Conservation (phyloP, 1,139 yeast genomes). For the Pichia sp. region DNA sequence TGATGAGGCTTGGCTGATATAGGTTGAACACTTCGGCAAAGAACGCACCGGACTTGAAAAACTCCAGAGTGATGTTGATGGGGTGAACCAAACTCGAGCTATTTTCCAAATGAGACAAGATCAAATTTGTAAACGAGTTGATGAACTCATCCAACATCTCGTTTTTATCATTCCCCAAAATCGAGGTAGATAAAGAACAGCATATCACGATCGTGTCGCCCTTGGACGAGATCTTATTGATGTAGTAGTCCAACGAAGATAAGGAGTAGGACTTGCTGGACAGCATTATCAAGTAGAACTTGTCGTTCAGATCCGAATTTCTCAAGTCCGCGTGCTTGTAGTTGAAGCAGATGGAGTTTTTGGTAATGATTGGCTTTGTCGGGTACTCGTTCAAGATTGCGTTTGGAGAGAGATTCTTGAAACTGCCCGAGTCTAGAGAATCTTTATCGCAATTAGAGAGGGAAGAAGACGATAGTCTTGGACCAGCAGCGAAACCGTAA, state of each 20-base stretch:
- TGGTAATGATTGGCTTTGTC: slow-evolving; percentile 28
- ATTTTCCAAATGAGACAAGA: slow-evolving; percentile 13
- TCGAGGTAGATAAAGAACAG: slow-evolving; percentile 25
- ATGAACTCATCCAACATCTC: slow-evolving; percentile 11
- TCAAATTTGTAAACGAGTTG: slow-evolving; percentile 20
- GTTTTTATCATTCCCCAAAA: slow-evolving; percentile 15
- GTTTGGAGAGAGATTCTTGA: slow-evolving; percentile 16
- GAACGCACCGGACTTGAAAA: slow-evolving; percentile 26
- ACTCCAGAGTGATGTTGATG: slow-evolving; percentile 28
- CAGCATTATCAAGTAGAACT: slow-evolving; percentile 56
- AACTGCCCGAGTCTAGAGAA: slow-evolving; percentile 13
- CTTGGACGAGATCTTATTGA: slow-evolving; percentile 47
- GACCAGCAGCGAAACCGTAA: slow-evolving; percentile 17
- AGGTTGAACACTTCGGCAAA: slow-evolving; percentile 26
- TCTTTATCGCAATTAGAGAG: slow-evolving; percentile 19
- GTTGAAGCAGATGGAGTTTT: slow-evolving; percentile 39
- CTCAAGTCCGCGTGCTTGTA: slow-evolving; percentile 40
- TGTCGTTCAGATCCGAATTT: slow-evolving; percentile 21
- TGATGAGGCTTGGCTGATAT: slow-evolving; percentile 27
- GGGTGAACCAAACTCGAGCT: slow-evolving; percentile 1
- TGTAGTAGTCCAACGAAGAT: slow-evolving; percentile 67
- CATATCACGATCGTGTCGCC: slow-evolving; percentile 61
- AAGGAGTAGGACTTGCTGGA: slow-evolving; percentile 66
- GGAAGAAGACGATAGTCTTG: slow-evolving; percentile 19
- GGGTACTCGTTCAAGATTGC: slow-evolving; percentile 27